phyloP scores from a whole-genome alignment of 2,329 filamentous ascomycete species.

The Pleomassaria siparia region DNA sequence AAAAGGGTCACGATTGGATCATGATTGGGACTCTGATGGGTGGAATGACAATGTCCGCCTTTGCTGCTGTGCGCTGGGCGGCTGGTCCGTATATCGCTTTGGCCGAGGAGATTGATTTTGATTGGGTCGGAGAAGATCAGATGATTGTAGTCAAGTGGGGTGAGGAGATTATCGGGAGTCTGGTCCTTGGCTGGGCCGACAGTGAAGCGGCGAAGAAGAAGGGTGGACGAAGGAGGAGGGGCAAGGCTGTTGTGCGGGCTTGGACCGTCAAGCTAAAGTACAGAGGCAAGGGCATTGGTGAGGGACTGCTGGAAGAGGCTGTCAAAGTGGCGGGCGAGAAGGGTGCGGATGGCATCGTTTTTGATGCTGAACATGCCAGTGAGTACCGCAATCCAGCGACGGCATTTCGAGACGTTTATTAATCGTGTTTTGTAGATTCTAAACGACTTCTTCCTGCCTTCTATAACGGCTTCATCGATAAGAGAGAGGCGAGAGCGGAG shows the following conservation, averaged over 20 bases:
- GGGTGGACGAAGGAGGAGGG: constrained; percentile 54
- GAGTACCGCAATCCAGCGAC: constrained; percentile 38
- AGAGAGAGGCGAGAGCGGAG: constrained; percentile 36
- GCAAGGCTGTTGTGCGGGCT: constrained; percentile 72
- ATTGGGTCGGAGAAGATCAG: constrained; percentile 59
- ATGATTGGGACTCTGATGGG: constrained; percentile 60
- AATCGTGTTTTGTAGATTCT: constrained; percentile 30
- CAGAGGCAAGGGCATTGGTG: constrained; percentile 71
- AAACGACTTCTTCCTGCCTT: constrained; percentile 35
- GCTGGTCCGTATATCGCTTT: constrained; percentile 63
- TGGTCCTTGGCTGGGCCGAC: constrained; percentile 67
- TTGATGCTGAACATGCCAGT: constrained; percentile 78
- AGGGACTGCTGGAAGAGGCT: constrained; percentile 71
- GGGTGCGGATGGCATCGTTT: constrained; percentile 70
- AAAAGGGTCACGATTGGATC: constrained; percentile 53
- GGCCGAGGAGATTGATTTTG: constrained; percentile 63
- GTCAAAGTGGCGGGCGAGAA: constrained; percentile 67
- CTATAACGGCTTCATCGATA: constrained; percentile 39
- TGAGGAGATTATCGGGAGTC: constrained; percentile 67
- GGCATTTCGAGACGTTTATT: constrained; percentile 8
- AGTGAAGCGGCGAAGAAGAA: constrained; percentile 47
- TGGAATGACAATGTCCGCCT: constrained; percentile 63
- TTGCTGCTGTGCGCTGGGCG: constrained; percentile 62
- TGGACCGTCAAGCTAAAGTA: constrained; percentile 78
- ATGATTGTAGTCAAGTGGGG: constrained; percentile 68